Evolutionary conservation across 495 filamentous ascomycete species (phyloP).

Genomic region (Penicillium dipodomyicola): DNA sequence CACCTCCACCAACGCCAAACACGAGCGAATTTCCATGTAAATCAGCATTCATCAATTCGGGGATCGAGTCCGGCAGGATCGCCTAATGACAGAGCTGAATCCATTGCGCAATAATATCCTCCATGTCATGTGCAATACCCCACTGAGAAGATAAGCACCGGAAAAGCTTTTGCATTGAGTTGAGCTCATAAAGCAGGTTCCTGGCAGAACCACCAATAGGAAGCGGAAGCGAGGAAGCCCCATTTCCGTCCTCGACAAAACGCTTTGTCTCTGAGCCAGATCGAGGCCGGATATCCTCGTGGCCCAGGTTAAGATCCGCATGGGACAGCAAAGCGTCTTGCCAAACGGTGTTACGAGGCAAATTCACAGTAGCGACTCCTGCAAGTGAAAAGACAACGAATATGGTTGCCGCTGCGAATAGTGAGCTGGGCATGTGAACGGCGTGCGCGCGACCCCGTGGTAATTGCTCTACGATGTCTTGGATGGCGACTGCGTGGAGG

Average conservation of each 20-base stretch:
- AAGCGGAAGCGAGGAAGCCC: constrained; percentile 11
- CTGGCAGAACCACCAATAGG: constrained; percentile 27
- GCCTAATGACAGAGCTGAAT: constrained; percentile 44
- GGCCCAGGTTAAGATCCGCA: constrained; percentile 35
- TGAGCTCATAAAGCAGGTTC: constrained; percentile 50
- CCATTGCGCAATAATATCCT: constrained; percentile 46
- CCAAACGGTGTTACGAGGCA: constrained; percentile 45
- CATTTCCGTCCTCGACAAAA: constrained; percentile 33
- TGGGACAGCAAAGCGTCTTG: constrained; percentile 40
- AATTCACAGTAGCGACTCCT: constrained; percentile 35
- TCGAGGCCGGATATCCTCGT: constrained; percentile 22
- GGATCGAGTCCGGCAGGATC: not conserved
- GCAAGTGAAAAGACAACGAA: constrained; percentile 44
- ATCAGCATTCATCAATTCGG: not conserved
- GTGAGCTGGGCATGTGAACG: constrained; percentile 46
- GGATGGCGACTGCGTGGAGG: constrained; percentile 48
- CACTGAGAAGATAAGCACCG: constrained; percentile 47
- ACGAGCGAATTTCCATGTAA: not conserved
- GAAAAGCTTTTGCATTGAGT: constrained; percentile 51
- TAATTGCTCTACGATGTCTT: constrained; percentile 50
- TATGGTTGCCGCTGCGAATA: constrained; percentile 46
- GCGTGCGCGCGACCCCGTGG: constrained; percentile 48
- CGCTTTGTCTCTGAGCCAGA: constrained; percentile 38
- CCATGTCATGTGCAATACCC: constrained; percentile 52
- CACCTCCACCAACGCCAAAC: not conserved